Evolutionary conservation across 2,329 filamentous ascomycete genomes (phyloP), one percentile per base, ranked within the genome.

Genomic region (Coniochaeta pulveracea): DNA sequence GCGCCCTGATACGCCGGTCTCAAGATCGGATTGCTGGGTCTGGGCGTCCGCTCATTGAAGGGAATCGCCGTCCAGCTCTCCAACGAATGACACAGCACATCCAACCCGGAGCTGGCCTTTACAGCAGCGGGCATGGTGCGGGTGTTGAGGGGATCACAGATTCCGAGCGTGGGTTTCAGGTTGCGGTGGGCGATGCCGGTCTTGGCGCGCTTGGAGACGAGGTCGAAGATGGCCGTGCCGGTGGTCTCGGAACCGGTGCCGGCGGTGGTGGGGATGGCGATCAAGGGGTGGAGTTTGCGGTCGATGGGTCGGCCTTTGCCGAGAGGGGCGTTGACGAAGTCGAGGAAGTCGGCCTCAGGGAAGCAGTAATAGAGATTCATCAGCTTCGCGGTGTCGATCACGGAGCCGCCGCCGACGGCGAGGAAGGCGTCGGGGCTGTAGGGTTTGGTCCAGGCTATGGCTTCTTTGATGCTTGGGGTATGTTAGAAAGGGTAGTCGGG

Each of bases 21-120:
- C 39, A 89, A 69, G 45, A 98, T 84, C 0, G 93, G 91, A 54
- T 98, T 96, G 4, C 73, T 60, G 1, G 93, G 93, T 3, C 89
- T 69, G 0, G 91, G 91, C 1, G 68, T 75, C 33, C 91, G 77
- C 64, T 94, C 81, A 46, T 83, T 70, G 63, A 85, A 98, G 0
- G 93, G 93, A 41, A 98, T 96, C 3, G 91, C 91, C 1, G 91
- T 98, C 85, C 89, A 98, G 4, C 84, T 93, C 57, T 98, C 93
- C 24, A 98, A 76, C 10, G 82, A 80, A 61, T 98, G 93, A 56
- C 89, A 98, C 23, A 98, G 70, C 3, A 98, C 91, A 50, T 98
- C 91, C 2, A 98, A 71, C 2, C 91, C 93, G 0, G 88, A 93
- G 16, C 80, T 78, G 4, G 91, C 85, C 58, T 93, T 88, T 15